Conservation (phyloP, 106 monocot genomes). For the Platanthera zijinensis region DNA sequence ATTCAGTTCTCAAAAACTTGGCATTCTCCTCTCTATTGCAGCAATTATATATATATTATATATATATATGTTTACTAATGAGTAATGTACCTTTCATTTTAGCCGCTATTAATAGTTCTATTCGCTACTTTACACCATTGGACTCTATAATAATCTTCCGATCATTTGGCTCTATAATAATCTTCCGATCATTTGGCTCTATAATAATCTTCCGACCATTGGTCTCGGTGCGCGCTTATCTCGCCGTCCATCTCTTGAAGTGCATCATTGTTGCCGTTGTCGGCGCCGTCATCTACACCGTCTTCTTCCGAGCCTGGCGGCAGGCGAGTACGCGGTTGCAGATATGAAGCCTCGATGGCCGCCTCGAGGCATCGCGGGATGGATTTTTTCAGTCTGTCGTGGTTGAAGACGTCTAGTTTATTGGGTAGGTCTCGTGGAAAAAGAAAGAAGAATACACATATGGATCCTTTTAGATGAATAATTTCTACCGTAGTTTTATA, state of each 20-base stretch:
- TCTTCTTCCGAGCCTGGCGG: not conserved
- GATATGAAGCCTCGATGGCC: not conserved
- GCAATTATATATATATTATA: no score
- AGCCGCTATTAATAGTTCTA: not conserved
- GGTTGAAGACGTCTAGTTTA: not conserved
- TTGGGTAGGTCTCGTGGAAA: not conserved
- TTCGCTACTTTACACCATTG: not conserved
- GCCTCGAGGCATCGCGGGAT: not conserved
- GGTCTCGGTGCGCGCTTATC: not conserved
- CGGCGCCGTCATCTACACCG: not conserved
- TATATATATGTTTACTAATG: not conserved
- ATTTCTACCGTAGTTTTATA: not conserved
- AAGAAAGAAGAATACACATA: not conserved
- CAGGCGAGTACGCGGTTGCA: not conserved
- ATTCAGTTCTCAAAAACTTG: no score
- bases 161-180: no score
- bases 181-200: not conserved
- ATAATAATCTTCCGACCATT: not conserved
- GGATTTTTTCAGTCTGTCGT: not conserved
- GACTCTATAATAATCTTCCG: no score
- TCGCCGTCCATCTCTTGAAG: not conserved
- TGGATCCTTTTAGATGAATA: not conserved
- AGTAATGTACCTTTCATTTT: not conserved
- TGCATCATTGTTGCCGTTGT: not conserved
- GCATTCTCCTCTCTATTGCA: no score